Evolutionary conservation across 2,329 filamentous ascomycete genomes (phyloP).

Genomic region (Pseudocercospora eumusae): DNA sequence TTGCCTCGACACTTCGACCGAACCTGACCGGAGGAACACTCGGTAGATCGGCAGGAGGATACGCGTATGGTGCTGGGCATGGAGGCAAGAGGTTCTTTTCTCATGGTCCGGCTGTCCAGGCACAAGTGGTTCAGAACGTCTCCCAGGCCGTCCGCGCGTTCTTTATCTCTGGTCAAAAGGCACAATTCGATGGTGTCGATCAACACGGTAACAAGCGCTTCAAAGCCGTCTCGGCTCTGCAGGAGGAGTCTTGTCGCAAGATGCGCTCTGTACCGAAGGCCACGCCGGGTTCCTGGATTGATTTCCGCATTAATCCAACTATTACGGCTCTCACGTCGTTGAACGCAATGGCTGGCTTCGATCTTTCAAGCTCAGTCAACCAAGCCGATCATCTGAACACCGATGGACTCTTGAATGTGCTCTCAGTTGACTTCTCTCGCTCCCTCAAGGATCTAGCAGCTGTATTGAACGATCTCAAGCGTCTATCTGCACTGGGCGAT

Average conservation of each 20-base stretch:
- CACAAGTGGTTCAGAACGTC: conserved; percentile 93
- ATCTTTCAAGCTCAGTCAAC: conserved; percentile 41
- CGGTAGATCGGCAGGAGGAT: conserved; percentile 85
- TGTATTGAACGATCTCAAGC: conserved; percentile 77
- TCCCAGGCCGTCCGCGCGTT: conserved; percentile 90
- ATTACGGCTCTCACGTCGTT: conserved; percentile 83
- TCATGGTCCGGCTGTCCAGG: conserved; percentile 78
- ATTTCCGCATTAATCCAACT: conserved; percentile 85
- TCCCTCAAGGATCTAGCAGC: conserved; percentile 80
- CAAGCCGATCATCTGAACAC: conserved; percentile 69
- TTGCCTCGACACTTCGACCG: conserved; percentile 83
- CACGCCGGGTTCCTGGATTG: conserved; percentile 76
- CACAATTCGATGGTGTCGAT: conserved; percentile 78
- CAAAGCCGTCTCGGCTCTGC: conserved; percentile 71
- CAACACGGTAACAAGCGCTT: conserved; percentile 74
- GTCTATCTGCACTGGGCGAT: conserved; percentile 75
- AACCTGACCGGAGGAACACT: conserved; percentile 88
- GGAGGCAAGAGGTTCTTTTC: conserved; percentile 85
- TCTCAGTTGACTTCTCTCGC: conserved; percentile 85
- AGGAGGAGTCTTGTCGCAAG: conserved; percentile 70
- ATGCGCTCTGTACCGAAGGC: conserved; percentile 61
- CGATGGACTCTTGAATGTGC: conserved; percentile 78
- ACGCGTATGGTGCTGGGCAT: conserved; percentile 64
- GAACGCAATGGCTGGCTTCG: conserved; percentile 58
- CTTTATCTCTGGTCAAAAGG: conserved; percentile 85